phyloP scores from a whole-genome alignment of 1,284 basidiomycete species.

The Cerioporus squamosus region DNA sequence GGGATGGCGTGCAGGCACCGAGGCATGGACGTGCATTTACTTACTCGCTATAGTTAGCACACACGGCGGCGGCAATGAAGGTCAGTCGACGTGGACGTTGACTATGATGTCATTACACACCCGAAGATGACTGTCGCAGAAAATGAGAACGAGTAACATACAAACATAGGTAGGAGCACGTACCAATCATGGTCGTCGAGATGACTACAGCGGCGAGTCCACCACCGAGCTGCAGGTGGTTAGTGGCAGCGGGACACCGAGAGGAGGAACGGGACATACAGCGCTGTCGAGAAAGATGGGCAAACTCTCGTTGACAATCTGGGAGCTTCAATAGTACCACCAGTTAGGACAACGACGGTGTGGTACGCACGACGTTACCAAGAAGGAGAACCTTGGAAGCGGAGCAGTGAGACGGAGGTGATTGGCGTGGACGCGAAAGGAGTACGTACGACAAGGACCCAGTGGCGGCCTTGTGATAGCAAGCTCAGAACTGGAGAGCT shows the following conservation, averaged over 20 bases:
- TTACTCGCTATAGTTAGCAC: slow-evolving; percentile 49
- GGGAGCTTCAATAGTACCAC: not conserved
- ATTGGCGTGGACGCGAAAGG: too few relatives aligned
- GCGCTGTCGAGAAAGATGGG: slow-evolving; percentile 94
- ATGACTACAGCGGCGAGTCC: slow-evolving; percentile 85
- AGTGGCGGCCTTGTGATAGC: slow-evolving; percentile 85
- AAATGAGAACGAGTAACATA: not conserved
- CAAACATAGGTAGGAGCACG: slow-evolving; percentile 26
- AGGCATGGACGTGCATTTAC: slow-evolving; percentile 27
- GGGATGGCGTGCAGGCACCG: not conserved
- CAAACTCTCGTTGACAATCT: slow-evolving; percentile 91
- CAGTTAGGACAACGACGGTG: not conserved
- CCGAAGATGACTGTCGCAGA: slow-evolving; percentile 72
- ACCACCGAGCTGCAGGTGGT: slow-evolving; percentile 67
- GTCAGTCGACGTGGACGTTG: too few relatives aligned
- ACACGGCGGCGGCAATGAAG: not conserved
- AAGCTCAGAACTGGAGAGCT: slow-evolving; percentile 68
- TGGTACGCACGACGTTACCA: slow-evolving; percentile 76
- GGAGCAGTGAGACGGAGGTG: not conserved
- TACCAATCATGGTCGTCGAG: slow-evolving; percentile 84
- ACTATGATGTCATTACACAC: slow-evolving; percentile 45
- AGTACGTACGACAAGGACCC: slow-evolving; percentile 86
- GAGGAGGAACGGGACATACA: slow-evolving; percentile 43
- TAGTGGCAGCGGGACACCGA: not conserved
- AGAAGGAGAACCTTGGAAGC: slow-evolving; percentile 72